Evolutionary conservation across 2,329 filamentous ascomycete species (phyloP), one percentile per base, ranked within the genome.

Genomic region (Aspergillus transmontanensis): DNA sequence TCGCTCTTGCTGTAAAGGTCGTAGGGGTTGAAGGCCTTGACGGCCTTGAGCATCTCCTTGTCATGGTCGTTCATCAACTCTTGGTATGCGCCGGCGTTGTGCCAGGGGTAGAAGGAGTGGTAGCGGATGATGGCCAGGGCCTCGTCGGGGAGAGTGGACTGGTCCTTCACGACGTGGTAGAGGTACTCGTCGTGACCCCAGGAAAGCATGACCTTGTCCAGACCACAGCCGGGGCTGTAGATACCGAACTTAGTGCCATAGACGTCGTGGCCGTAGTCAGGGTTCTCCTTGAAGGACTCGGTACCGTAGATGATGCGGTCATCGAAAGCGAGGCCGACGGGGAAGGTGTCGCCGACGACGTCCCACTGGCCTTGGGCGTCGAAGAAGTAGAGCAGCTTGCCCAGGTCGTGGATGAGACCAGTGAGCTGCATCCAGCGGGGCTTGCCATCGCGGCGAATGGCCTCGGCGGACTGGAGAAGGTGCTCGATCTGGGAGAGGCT

Each of bases 71-170:
- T 86, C 93, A 96, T 96, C 77, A 96, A 86, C 79, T 92, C 87
- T 64, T 80, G 79, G 80, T 97, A 97, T 7, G 91, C 93, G 60
- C 89, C 90, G 76, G 90, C 89, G 65, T 85, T 87, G 80, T 96
- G 93, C 93, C 93, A 97, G 19, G 93, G 90, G 80, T 97, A 97
- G 81, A 96, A 96, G 6, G 89, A 92, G 81, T 97, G 93, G 80
- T 96, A 96, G 61, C 93, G 85, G 76, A 97, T 95, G 92, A 97
- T 96, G 64, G 93, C 93, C 12, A 97, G 85, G 0, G 90, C 91
- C 84, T 96, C 93, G 54, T 86, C 84, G 0, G 93, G 93, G 50
- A 97, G 84, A 0, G 83, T 90, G 56, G 86, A 90, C 83, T 96
- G 93, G 66, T 91, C 89, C 82, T 93, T 93, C 79, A 91, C 88